A percentile compares a stretch with the other conserved stretches of the same genome.
phyloP scores from a whole-genome alignment of 345 rosid species.

The Brassica carinata region DNA sequence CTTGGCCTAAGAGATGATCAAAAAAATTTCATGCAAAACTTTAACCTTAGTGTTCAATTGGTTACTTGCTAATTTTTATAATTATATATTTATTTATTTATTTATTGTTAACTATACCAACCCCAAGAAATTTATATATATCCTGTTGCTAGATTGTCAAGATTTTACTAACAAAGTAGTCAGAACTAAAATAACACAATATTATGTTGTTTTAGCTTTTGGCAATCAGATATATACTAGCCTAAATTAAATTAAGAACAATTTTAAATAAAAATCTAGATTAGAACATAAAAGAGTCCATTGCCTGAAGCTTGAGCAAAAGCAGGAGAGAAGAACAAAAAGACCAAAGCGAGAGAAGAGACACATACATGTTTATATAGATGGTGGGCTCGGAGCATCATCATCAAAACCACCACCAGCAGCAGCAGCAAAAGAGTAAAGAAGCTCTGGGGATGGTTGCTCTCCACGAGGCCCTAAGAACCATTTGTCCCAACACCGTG shows the following conservation, averaged over 20 bases:
- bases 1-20: conserved; percentile 24
- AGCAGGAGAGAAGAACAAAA: conserved; percentile 24
- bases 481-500: conserved; percentile 93
- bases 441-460: conserved; percentile 99
- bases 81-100: background rate
- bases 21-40: conserved; percentile 13
- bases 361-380: conserved; percentile 27
- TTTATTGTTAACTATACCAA: conserved; percentile 18
- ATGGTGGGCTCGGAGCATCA: conserved; percentile 93
- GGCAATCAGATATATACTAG: background rate
- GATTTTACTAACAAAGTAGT: conserved; percentile 25
- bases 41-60: conserved; percentile 21
- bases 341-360: conserved; percentile 8
- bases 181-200: conserved; percentile 28
- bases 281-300: conserved; percentile 28
- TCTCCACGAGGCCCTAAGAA: conserved; percentile 98
- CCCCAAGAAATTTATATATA: conserved; percentile 42
- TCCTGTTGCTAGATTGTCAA: conserved; percentile 6
- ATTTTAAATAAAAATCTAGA: background rate
- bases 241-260: background rate
- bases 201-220: conserved; percentile 13
- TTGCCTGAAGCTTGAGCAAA: conserved; percentile 26
- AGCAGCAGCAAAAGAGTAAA: conserved; percentile 70
- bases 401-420: conserved; percentile 37
- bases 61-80: background rate